Evolutionary conservation across 2,329 filamentous ascomycete species (phyloP).

Genomic region (Volutella citrinella): DNA sequence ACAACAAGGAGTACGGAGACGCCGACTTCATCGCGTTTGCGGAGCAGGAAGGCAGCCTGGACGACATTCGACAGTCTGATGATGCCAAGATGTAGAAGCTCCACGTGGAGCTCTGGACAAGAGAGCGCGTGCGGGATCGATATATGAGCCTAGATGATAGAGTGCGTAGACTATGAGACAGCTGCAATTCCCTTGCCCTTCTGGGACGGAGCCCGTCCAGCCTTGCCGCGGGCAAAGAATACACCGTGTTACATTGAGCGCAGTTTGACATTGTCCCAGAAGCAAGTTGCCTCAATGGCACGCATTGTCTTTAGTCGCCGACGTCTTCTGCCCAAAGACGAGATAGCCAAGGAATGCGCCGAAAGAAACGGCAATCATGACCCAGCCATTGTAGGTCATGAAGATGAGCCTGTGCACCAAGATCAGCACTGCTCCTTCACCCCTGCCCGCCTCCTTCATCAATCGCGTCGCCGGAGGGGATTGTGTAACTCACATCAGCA

Average conservation of each 20-base stretch:
- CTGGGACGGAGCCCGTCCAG: too few species aligned
- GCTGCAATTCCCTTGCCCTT: too few species aligned
- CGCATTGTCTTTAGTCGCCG: conserved; percentile 79
- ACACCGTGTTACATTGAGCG: too few species aligned
- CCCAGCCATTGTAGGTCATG: conserved; percentile 99
- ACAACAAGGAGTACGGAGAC: conserved; percentile 53
- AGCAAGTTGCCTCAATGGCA: conserved; percentile 81
- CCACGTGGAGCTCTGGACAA: too few species aligned
- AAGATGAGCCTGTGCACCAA: conserved; percentile 77
- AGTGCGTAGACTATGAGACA: too few species aligned
- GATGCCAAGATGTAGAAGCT: conserved; percentile 30
- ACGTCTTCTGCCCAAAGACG: conserved; percentile 68
- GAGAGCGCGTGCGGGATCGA: too few species aligned
- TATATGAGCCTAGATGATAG: too few species aligned
- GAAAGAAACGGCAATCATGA: conserved; percentile 88
- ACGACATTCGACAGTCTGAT: conserved; percentile 35
- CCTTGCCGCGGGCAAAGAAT: too few species aligned
- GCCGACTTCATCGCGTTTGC: conserved; percentile 47
- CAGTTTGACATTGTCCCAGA: too few species aligned
- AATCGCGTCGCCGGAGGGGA: not conserved
- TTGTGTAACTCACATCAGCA: conserved; percentile 79
- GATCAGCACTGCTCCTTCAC: too few species aligned
- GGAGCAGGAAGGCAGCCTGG: conserved; percentile 43
- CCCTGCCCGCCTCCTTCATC: not conserved
- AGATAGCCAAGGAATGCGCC: conserved; percentile 89